Evolutionary conservation across 1,284 basidiomycete species (phyloP).

Genomic region (Boletus albobrunnescens): DNA sequence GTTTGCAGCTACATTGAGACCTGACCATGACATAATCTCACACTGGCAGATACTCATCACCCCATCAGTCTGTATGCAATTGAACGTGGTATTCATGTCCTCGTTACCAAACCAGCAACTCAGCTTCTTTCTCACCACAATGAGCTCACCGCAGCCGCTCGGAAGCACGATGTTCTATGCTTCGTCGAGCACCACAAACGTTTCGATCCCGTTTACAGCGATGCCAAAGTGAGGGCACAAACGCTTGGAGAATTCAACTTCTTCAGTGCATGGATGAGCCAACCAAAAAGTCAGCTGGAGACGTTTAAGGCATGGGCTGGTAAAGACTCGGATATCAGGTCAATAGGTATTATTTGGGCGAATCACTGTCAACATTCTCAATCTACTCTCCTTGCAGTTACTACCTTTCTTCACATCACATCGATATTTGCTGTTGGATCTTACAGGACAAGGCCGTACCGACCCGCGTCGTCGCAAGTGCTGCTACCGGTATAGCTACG

Average conservation of each 20-base stretch:
- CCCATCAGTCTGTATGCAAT: constrained; percentile 84
- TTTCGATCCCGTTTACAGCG: constrained; percentile 91
- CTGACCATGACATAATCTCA: constrained; percentile 3
- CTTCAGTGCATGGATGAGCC: constrained; percentile 90
- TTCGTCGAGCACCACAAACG: constrained; percentile 90
- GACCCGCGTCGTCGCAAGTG: constrained; percentile 82
- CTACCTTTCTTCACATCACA: constrained; percentile 92
- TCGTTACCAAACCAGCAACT: constrained; percentile 91
- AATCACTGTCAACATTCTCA: background rate
- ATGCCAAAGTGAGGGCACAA: constrained; percentile 74
- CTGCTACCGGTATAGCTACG: constrained; percentile 85
- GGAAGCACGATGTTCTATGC: constrained; percentile 78
- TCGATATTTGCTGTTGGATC: constrained; percentile 91
- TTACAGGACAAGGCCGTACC: constrained; percentile 77
- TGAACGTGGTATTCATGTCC: constrained; percentile 78
- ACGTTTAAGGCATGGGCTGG: constrained; percentile 95
- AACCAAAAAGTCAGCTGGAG: constrained; percentile 90
- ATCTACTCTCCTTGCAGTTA: constrained; percentile 49
- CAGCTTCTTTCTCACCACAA: constrained; percentile 82
- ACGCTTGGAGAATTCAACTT: constrained; percentile 90
- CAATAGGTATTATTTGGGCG: background rate
- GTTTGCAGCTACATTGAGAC: background rate
- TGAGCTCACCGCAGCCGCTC: constrained; percentile 69
- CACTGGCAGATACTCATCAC: constrained; percentile 84
- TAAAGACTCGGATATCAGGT: constrained; percentile 87